A percentile compares a stretch with the other conserved stretches of the same genome.
Evolutionary conservation across 257 asterid species (phyloP).

Genomic region (Solanum ossicruentum): DNA sequence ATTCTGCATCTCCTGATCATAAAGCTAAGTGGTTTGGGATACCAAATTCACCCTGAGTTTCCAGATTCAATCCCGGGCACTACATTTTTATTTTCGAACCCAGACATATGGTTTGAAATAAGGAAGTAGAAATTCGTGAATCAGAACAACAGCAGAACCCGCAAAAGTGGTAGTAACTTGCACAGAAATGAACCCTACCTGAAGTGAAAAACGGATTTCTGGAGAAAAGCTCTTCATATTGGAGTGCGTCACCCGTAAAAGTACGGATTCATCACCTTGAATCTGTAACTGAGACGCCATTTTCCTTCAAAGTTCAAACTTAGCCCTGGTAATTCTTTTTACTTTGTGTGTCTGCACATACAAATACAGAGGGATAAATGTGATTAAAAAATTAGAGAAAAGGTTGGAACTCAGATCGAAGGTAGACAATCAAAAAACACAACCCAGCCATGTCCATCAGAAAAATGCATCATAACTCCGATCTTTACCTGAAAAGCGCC

Average conservation of each 20-base stretch:
- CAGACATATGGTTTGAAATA: neutral
- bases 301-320: neutral
- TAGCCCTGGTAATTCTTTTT: neutral
- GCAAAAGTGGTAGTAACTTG: neutral
- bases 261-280: conserved; percentile 67
- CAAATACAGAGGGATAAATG: neutral
- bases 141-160: neutral
- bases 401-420: neutral
- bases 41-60: too few relatives aligned
- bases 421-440: neutral
- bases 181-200: conserved; percentile 15
- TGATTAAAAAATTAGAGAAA: neutral
- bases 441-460: neutral
- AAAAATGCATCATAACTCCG: neutral
- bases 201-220: conserved; percentile 60
- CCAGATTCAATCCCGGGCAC: too few relatives aligned
- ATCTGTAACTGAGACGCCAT: conserved; percentile 58
- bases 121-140: neutral
- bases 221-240: conserved; percentile 80
- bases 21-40: too few relatives aligned
- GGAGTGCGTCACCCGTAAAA: conserved; percentile 59
- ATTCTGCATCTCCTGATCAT: too few relatives aligned
- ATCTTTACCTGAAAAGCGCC: neutral
- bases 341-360: neutral
- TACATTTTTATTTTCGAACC: too few relatives aligned